A percentile compares a stretch with the other conserved stretches of the same genome.
phyloP scores from a whole-genome alignment of 2,329 filamentous ascomycete genomes.

The Trichoderma cornu-damae region DNA sequence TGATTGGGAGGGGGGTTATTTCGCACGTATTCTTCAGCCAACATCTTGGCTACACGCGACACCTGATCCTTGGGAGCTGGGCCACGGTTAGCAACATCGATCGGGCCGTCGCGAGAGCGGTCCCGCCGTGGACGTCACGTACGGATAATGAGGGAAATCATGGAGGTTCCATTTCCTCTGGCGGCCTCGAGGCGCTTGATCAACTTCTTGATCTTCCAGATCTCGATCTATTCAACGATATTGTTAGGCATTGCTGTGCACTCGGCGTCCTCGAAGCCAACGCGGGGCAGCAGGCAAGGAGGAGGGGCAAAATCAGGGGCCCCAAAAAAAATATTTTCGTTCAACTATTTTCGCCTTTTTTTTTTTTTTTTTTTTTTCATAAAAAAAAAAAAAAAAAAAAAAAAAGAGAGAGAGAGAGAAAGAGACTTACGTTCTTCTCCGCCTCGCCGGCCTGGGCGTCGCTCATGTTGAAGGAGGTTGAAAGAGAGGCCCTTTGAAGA shows the following conservation, averaged over 20 bases:
- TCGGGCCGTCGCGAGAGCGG: conserved; percentile 1
- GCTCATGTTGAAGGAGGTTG: conserved; percentile 63
- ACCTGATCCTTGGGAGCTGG: conserved; percentile 96
- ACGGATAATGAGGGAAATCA: conserved; percentile 99
- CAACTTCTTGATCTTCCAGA: conserved; percentile 99
- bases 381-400: too few relatives aligned
- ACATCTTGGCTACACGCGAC: conserved; percentile 95
- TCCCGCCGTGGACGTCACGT: conserved; percentile 36
- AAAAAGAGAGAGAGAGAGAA: too few relatives aligned
- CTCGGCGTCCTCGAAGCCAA: conserved; percentile 14
- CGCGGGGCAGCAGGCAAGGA: conserved; percentile 31
- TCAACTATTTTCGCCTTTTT: conserved; percentile 2
- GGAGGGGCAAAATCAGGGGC: conserved; percentile 24
- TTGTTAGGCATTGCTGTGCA: conserved; percentile 15
- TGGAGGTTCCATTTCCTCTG: conserved; percentile 96
- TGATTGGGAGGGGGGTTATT: background rate
- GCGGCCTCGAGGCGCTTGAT: conserved; percentile 98
- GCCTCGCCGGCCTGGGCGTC: conserved; percentile 83
- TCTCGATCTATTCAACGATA: conserved; percentile 55
- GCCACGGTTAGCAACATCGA: conserved; percentile 15
- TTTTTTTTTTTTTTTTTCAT: background rate
- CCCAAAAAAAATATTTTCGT: conserved; percentile 25
- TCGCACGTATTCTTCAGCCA: conserved; percentile 98
- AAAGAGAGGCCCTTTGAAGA: background rate
- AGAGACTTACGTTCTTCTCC: conserved; percentile 77